These are phyloP conservation scores for Monilinia laxa DNA, from an alignment of 2,329 filamentous ascomycete genomes.

Conservation along the genomic window DNA sequence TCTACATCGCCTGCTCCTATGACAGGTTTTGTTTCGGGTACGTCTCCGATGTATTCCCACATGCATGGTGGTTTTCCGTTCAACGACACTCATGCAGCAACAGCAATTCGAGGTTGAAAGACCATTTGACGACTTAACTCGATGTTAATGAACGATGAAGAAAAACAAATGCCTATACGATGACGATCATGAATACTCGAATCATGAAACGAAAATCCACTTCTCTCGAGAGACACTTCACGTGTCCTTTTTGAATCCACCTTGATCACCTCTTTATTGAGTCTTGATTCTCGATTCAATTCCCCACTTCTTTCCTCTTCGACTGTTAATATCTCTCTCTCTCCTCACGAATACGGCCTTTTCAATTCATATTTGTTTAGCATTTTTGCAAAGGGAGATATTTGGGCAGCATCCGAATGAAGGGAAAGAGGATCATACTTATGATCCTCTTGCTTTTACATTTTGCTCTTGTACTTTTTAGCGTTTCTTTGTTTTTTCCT, in stretches of 20 bases:
- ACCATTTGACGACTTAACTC: neutral
- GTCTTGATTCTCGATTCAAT: neutral
- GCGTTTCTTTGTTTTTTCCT: conserved; percentile 12
- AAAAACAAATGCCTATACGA: neutral
- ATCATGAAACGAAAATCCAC: conserved; percentile 9
- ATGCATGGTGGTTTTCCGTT: conserved; percentile 39
- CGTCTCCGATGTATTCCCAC: conserved; percentile 43
- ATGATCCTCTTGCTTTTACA: conserved; percentile 14
- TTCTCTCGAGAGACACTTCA: neutral
- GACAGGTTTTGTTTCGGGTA: conserved; percentile 49
- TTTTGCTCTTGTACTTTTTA: conserved; percentile 21
- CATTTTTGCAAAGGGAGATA: conserved; percentile 19
- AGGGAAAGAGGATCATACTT: neutral
- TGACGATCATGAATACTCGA: conserved; percentile 12
- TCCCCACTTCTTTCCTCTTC: neutral
- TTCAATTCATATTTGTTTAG: conserved; percentile 19
- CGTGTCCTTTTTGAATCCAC: neutral
- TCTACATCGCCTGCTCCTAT: conserved; percentile 49
- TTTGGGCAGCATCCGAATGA: conserved; percentile 20
- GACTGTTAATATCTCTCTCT: conserved; percentile 14
- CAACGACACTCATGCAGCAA: conserved; percentile 41
- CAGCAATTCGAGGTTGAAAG: conserved; percentile 41
- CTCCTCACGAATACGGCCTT: conserved; percentile 8
- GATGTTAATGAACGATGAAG: neutral
- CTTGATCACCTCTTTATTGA: conserved; percentile 3